Conservation (phyloP, 306 rosid genomes). For the Glycine soja region DNA sequence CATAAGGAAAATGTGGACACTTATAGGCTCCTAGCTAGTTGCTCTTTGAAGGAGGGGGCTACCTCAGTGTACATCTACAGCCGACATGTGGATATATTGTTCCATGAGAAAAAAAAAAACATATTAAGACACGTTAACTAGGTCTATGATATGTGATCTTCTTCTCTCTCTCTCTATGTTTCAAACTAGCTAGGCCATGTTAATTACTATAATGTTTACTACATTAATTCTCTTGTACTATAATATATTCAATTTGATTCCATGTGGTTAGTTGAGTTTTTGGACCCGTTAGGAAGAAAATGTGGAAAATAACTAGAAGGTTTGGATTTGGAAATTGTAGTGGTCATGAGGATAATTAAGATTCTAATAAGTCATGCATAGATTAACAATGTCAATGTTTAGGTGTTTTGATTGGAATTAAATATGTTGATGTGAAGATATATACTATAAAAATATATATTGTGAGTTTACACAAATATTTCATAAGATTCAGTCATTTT, state of each 20-base stretch:
- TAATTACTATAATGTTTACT: not conserved
- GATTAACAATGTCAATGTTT: not conserved
- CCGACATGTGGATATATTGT: not conserved
- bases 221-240: slow-evolving; percentile 30
- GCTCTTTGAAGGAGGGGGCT: not conserved
- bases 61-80: not conserved
- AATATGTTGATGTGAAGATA: not conserved
- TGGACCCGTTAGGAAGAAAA: slow-evolving; percentile 40
- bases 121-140: slow-evolving; percentile 53
- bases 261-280: slow-evolving; percentile 26
- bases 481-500: too few relatives aligned
- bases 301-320: not conserved
- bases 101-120: slow-evolving; percentile 55
- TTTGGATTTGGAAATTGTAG: not conserved
- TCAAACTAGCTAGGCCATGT: not conserved
- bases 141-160: slow-evolving; percentile 54
- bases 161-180: not conserved
- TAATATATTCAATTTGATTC: too few relatives aligned
- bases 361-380: not conserved
- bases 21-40: slow-evolving; percentile 24
- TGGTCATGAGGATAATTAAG: not conserved
- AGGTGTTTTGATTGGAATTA: not conserved
- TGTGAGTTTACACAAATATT: too few relatives aligned
- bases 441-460: not conserved
- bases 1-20: slow-evolving; percentile 16